A percentile compares a stretch with the other conserved stretches of the same genome.
These are phyloP conservation scores for Trichoderma arundinaceum DNA, from an alignment of 2,329 filamentous ascomycete species.

Conservation along the genomic window DNA sequence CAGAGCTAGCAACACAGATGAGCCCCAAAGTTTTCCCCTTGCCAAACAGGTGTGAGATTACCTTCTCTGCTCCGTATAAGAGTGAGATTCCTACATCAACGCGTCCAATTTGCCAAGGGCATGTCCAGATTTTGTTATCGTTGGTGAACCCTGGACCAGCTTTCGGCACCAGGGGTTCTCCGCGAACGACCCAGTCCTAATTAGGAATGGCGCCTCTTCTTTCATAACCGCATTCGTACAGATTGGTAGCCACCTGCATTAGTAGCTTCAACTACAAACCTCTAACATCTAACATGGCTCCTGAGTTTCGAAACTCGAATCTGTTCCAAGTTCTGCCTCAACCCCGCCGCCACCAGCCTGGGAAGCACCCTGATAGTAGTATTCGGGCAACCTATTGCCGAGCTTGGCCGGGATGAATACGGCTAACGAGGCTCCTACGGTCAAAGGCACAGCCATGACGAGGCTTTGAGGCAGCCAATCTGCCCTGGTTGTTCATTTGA, in stretches of 20 bases:
- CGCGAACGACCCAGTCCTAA: neutral
- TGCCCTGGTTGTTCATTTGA: neutral
- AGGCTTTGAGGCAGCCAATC: neutral
- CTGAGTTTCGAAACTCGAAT: conserved; percentile 50
- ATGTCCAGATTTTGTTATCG: no score
- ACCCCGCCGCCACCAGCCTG: conserved; percentile 36
- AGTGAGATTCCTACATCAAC: no score
- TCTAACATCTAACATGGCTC: conserved; percentile 34
- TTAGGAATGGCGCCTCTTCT: neutral
- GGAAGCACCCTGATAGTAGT: neutral
- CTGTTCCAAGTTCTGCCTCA: conserved; percentile 56
- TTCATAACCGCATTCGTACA: conserved; percentile 4
- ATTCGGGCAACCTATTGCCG: neutral
- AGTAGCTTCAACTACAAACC: conserved; percentile 16
- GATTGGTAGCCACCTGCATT: neutral
- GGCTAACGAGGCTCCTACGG: neutral
- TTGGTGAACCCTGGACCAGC: no score
- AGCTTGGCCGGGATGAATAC: neutral
- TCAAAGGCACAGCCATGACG: neutral
- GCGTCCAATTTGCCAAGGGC: no score
- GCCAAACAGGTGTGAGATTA: no score
- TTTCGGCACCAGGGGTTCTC: conserved; percentile 24
- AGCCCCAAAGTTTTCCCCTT: no score
- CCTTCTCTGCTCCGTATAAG: no score
- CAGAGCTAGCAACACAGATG: no score